Evolutionary conservation across 1,284 basidiomycete genomes (phyloP), one percentile per base, ranked within the genome.

Genomic region (Pseudozyma tsukubaensis): DNA sequence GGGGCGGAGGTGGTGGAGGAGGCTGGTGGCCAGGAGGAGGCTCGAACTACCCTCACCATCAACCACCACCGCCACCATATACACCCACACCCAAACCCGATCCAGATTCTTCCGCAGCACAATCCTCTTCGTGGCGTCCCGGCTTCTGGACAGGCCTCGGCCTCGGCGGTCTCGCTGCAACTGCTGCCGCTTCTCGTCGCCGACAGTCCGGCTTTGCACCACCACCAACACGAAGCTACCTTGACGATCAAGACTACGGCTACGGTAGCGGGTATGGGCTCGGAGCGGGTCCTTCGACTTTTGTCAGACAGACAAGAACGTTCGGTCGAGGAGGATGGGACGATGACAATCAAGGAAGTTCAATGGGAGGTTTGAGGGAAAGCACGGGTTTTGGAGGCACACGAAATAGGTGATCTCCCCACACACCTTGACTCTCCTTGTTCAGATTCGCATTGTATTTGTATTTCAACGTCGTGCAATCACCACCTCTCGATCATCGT

Each of bases 21-120:
- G 72, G 72, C 1, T 70, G 72, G 67, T 70, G 62, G 53, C 59
- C 67, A 13, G 72, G 72, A 10, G 56, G 62, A 43, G 52, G 52
- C 24, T 37, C 37, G n/a, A 39, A 24, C 13, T 35, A 36, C 24
- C 18, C 37, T 13, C 3, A 51, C 19, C 52, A 51, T 21, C 52
- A 49, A 21, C n/a, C 37, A 49, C 88, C 92, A 0, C 93, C 94
- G 0, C 93, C 94, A 9, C 93, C 93, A 0, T 95, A 94, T 81
- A 87, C 88, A 12, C 42, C 52, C 9, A 89, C 90, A 79, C 69
- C 86, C 64, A 62, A 85, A 14, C 57, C 55, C 8, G 37, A 52
- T 52, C 51, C 50, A 12, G 39, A 47, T 42, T 40, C 62, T 9
- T 44, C 43, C 14, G 35, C 50, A 0, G 32, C 52, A 6, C 32